Conservation (phyloP, 306 rosid species). For the Cucumis hystrix region DNA sequence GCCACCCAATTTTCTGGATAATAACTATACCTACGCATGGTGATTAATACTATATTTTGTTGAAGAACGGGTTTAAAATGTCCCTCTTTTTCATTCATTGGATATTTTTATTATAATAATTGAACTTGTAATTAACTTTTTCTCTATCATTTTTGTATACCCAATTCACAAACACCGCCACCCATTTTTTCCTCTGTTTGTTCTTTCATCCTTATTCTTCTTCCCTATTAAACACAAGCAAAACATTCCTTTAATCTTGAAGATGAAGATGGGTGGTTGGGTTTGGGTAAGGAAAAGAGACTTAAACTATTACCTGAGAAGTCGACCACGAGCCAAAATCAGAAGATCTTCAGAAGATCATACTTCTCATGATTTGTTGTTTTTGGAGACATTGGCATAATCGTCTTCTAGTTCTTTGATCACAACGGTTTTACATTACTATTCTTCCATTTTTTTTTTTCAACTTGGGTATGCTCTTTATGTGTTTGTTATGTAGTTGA, state of each 20-base stretch:
- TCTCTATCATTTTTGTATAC: no score
- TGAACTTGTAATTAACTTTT: no score
- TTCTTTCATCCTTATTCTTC: no score
- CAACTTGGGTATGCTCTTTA: not conserved
- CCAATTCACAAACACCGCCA: no score
- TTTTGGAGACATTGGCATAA: not conserved
- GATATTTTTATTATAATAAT: no score
- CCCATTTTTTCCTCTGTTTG: no score
- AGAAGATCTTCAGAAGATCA: not conserved
- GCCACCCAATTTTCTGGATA: not conserved
- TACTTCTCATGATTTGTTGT: not conserved
- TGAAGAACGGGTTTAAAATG: no score
- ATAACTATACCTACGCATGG: not conserved
- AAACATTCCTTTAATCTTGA: no score
- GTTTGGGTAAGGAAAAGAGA: no score
- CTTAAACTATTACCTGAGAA: constrained; percentile 29
- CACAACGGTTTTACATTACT: not conserved
- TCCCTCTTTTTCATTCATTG: no score
- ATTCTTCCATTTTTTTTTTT: not conserved
- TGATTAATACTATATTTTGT: not conserved
- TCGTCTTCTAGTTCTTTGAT: not conserved
- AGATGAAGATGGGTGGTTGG: no score
- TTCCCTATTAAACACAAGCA: no score
- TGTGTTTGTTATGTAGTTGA: not conserved
- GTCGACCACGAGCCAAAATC: constrained; percentile 32